Evolutionary conservation across 2,329 filamentous ascomycete genomes (phyloP).

Genomic region (Magnaporthales sp.): DNA sequence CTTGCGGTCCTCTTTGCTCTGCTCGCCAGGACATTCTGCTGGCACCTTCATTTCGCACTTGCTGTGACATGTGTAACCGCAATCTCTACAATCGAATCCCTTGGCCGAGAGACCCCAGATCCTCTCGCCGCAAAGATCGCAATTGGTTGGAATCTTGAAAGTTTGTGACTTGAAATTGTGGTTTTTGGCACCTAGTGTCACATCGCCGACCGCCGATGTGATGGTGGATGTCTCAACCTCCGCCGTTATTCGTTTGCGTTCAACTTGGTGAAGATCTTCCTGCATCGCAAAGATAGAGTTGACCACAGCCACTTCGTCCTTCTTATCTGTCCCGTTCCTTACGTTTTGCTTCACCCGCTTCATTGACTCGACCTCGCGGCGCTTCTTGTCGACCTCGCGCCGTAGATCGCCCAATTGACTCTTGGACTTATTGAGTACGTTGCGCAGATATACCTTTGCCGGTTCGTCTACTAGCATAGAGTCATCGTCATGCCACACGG

Average conservation of each 20-base stretch:
- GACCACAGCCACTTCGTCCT: slow-evolving; percentile 81
- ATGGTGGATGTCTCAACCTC: slow-evolving; percentile 93
- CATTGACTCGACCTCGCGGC: slow-evolving; percentile 71
- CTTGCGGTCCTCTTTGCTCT: slow-evolving; percentile 91
- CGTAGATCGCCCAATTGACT: slow-evolving; percentile 70
- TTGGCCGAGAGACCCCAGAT: slow-evolving; percentile 98
- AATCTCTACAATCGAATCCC: slow-evolving; percentile 91
- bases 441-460: slow-evolving; percentile 84
- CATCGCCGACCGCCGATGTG: slow-evolving; percentile 76
- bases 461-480: slow-evolving; percentile 77
- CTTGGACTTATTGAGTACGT: slow-evolving; percentile 87
- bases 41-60: slow-evolving; percentile 99
- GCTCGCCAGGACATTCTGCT: slow-evolving; percentile 88
- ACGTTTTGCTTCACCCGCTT: slow-evolving; percentile 68
- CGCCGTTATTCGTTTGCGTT: slow-evolving; percentile 75
- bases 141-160: slow-evolving; percentile 98
- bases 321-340: slow-evolving; percentile 75
- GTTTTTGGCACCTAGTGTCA: slow-evolving; percentile 85
- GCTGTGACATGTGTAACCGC: slow-evolving; percentile 95
- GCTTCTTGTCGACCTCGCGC: slow-evolving; percentile 77
- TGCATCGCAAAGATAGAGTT: slow-evolving; percentile 75
- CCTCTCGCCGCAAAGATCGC: slow-evolving; percentile 89
- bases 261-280: slow-evolving; percentile 75
- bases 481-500: slow-evolving; percentile 93
- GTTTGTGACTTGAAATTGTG: slow-evolving; percentile 99